Base-by-base conservation (phyloP, 306 rosid species). In the Prunus salicina region DNA sequence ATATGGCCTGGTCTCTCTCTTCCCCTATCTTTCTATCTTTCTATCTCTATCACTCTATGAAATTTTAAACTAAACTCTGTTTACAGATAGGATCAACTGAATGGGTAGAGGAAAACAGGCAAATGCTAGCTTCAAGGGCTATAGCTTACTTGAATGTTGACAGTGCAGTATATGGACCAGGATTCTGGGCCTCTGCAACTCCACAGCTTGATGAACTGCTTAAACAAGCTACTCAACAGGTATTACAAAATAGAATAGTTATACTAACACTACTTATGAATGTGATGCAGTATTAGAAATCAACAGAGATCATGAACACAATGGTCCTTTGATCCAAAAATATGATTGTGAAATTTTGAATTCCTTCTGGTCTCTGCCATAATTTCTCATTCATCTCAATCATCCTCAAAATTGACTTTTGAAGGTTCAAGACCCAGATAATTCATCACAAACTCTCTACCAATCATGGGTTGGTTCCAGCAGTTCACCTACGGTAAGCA, bases 81-180 rank as follows among this genome's bases (percentile, higher is more conserved):
- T 72, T 81, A 32, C 86, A 91, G 94, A 73, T 85, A 71, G 94
- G 97, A 82, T 91, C 97, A 25, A 88, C 92, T 0, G 97, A 91
- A 73, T 91, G 97, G 94, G 91, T 89, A 8, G 97, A 91, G 82
- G 97, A 91, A 65, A 89, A 91, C 82, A 84, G 85, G 79, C 90
- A 91, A 75, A 50, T 88, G 82, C 89, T 89, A 28, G 84, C 92
- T 84, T 88, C 92, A 52, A 89, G 77, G 75, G 89, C 92, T 1
- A 85, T 91, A 77, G 94, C 94, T 46, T 91, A 89, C 86, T 81
- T 91, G 87, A 89, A 91, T 86, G 90, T 69, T 82, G 92, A 89
- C 79, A 55, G 73, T 73, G 87, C 68, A 27, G 92, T 91, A 8
- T 82, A 73, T 53, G 94, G 87, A 64, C 80, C 89, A 3, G 82